A percentile compares a stretch with the other conserved stretches of the same genome.
Evolutionary conservation across 1,284 basidiomycete genomes (phyloP).

Genomic region (Sanghuangporus weigelae): DNA sequence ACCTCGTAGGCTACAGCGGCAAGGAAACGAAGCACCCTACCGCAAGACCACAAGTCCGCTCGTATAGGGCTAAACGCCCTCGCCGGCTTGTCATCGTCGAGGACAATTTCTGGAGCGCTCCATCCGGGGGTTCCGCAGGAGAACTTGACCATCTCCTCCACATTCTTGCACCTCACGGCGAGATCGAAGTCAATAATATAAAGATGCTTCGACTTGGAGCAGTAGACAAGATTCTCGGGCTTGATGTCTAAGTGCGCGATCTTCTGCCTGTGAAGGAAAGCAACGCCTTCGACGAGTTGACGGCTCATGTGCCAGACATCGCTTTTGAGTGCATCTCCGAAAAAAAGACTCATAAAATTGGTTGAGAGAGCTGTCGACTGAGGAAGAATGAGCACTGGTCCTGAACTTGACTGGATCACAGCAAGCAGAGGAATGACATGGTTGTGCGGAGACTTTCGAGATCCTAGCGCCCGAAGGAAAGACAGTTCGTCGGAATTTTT

Average conservation of each 20-base stretch:
- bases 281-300: not conserved
- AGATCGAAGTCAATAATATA: conserved; percentile 5
- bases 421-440: not conserved
- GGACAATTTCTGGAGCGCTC: not conserved
- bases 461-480: not conserved
- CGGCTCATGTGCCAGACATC: not conserved
- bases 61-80: not conserved
- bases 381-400: not conserved
- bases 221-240: conserved; percentile 1
- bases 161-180: not conserved
- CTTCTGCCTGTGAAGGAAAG: not conserved
- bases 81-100: not conserved
- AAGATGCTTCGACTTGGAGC: not conserved
- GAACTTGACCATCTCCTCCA: not conserved
- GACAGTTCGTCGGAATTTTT: not conserved
- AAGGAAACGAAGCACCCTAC: not conserved
- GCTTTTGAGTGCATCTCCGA: not conserved
- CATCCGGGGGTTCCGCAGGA: not conserved
- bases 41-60: not conserved
- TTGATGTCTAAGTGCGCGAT: conserved; percentile 7
- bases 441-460: not conserved
- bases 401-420: not conserved
- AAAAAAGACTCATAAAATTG: too few species aligned
- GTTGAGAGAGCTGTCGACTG: not conserved
- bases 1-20: too few species aligned